Percentiles rank a stretch among this genome's conserved stretches.
phyloP scores from a whole-genome alignment of 2,329 filamentous ascomycete species.

The Neonectria sp. region DNA sequence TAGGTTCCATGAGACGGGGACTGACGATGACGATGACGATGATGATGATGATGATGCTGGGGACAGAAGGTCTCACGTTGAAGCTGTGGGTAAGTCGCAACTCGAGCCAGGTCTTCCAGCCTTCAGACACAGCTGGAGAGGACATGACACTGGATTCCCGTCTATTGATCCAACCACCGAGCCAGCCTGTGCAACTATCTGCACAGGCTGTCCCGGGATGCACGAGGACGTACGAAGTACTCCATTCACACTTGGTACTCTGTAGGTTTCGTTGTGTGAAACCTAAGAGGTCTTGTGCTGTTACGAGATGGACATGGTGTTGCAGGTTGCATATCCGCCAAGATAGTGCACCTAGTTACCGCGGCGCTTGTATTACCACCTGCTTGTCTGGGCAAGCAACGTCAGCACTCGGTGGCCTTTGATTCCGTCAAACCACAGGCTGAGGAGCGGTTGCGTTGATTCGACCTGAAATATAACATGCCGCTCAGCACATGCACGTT shows the following conservation, averaged over 20 bases:
- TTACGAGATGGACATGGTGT: not conserved
- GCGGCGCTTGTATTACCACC: not conserved
- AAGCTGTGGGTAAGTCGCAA: conserved; percentile 23
- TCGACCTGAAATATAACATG: not conserved
- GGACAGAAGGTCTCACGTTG: conserved; percentile 2
- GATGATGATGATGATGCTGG: conserved; percentile 28
- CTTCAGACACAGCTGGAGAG: conserved; percentile 45
- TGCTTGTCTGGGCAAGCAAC: not conserved
- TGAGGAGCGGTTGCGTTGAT: no score
- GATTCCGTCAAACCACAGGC: not conserved
- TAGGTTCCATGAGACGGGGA: conserved; percentile 32
- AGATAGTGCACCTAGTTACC: not conserved
- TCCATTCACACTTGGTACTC: no score
- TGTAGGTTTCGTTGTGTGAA: not conserved
- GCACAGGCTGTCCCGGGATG: no score
- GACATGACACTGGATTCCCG: conserved; percentile 54
- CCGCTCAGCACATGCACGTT: not conserved
- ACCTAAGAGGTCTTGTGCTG: not conserved
- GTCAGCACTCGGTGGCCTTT: conserved; percentile 3
- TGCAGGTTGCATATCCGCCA: not conserved
- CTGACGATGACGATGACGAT: conserved; percentile 38
- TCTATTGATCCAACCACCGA: no score
- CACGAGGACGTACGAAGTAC: no score
- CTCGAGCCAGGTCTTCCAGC: not conserved
- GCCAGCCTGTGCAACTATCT: no score